Conservation (phyloP, 345 rosid genomes). For the Tarenaya hassleriana region DNA sequence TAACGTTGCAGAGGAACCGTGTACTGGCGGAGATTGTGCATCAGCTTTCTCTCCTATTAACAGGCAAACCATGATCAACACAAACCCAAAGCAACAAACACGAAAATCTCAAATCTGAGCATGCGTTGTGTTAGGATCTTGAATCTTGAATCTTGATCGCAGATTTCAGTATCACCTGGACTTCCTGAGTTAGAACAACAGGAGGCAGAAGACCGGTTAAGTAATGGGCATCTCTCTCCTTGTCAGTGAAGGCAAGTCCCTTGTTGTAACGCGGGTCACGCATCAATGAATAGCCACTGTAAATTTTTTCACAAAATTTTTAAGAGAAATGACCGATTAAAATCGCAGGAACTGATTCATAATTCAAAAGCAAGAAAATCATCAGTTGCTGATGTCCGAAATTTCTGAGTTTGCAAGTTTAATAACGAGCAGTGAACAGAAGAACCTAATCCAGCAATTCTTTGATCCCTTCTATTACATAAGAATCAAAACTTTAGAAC, state of each 20-base stretch:
- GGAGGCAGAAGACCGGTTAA: slow-evolving; percentile 96
- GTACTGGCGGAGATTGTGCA: slow-evolving; percentile 81
- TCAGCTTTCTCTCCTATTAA: slow-evolving; percentile 66
- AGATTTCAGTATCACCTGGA: slow-evolving; percentile 48
- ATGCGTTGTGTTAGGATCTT: not conserved
- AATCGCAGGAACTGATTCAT: too few relatives aligned
- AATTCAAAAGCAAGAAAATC: too few relatives aligned
- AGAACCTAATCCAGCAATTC: too few relatives aligned
- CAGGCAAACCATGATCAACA: slow-evolving; percentile 10
- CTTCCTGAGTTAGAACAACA: slow-evolving; percentile 52
- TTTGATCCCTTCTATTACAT: too few relatives aligned
- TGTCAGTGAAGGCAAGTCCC: slow-evolving; percentile 77
- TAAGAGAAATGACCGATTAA: not conserved
- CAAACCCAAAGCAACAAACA: not conserved
- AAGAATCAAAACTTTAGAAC: too few relatives aligned
- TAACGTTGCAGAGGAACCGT: slow-evolving; percentile 87
- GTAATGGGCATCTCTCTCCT: slow-evolving; percentile 93
- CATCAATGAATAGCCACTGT: slow-evolving; percentile 82
- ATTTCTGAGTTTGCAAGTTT: too few relatives aligned
- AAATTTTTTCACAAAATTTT: slow-evolving; percentile 16
- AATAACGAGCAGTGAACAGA: too few relatives aligned
- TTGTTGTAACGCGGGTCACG: slow-evolving; percentile 93
- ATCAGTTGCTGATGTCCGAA: too few relatives aligned
- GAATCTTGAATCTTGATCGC: not conserved
- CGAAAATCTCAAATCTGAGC: too few relatives aligned